Evolutionary conservation across 371 early-diverging fungal species (phyloP).

Genomic region (Gilbertella persicaria): DNA sequence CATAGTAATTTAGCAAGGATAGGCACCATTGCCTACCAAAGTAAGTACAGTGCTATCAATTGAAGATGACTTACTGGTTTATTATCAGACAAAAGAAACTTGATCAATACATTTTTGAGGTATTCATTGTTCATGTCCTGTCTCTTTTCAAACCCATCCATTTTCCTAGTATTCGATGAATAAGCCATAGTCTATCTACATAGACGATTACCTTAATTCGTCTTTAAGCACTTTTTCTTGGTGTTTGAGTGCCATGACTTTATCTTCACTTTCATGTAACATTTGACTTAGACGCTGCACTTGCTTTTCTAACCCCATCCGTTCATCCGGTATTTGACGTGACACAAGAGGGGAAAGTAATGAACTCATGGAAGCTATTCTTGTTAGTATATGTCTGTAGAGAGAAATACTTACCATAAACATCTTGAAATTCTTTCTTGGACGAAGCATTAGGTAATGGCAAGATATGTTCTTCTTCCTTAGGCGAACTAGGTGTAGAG

Average conservation of each 20-base stretch:
- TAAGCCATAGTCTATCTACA: neutral
- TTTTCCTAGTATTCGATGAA: conserved; percentile 34
- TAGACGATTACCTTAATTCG: conserved; percentile 41
- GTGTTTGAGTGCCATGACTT: conserved; percentile 47
- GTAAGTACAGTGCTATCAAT: neutral
- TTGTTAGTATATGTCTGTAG: neutral
- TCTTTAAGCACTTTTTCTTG: conserved; percentile 63
- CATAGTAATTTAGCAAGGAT: conserved; percentile 45
- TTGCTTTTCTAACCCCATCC: conserved; percentile 37
- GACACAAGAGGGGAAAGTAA: conserved; percentile 35
- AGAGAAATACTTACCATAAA: conserved; percentile 22
- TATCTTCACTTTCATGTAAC: conserved; percentile 62
- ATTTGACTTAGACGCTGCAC: conserved; percentile 56
- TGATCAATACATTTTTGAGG: conserved; percentile 65
- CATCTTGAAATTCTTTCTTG: conserved; percentile 10
- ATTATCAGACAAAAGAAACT: conserved; percentile 57
- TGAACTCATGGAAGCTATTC: conserved; percentile 41
- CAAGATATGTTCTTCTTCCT: conserved; percentile 3
- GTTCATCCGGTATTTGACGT: conserved; percentile 22
- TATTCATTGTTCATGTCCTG: conserved; percentile 66
- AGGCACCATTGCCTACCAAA: conserved; percentile 43
- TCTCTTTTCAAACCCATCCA: conserved; percentile 63
- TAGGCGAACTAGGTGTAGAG: conserved; percentile 15
- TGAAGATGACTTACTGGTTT: conserved; percentile 40
- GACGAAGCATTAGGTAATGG: neutral